A percentile compares a stretch with the other conserved stretches of the same genome.
Conservation (phyloP, 495 filamentous ascomycete genomes). For the Xylaria grammica region DNA sequence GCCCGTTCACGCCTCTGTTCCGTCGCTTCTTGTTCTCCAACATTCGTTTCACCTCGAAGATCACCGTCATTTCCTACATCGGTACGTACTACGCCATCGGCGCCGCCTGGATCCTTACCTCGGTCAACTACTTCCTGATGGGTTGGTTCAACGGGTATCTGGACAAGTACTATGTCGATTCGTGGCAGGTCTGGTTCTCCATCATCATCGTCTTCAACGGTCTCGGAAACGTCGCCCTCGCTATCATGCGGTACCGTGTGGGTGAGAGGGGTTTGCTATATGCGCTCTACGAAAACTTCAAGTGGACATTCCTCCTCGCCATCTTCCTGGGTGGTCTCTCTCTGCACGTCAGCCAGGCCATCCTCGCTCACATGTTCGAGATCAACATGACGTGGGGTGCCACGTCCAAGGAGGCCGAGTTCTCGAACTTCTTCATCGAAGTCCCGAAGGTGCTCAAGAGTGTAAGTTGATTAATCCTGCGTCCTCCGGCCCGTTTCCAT, state of each 20-base stretch:
- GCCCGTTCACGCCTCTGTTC: conserved; percentile 79
- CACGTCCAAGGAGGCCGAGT: conserved; percentile 73
- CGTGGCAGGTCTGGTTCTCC: conserved; percentile 78
- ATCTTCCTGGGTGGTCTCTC: conserved; percentile 75
- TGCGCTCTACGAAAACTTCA: conserved; percentile 70
- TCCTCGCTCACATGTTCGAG: conserved; percentile 73
- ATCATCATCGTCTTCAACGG: conserved; percentile 76
- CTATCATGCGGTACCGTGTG: conserved; percentile 70
- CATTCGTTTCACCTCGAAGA: conserved; percentile 78
- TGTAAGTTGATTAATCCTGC: conserved; percentile 29
- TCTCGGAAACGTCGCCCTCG: conserved; percentile 67
- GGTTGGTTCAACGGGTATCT: conserved; percentile 76
- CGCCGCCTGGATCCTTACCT: conserved; percentile 78
- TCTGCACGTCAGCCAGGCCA: conserved; percentile 69
- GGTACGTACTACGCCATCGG: conserved; percentile 88
- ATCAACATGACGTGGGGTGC: conserved; percentile 76
- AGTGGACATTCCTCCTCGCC: conserved; percentile 71
- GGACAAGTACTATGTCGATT: conserved; percentile 77
- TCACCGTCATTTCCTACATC: conserved; percentile 83
- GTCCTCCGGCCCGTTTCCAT: too few relatives aligned
- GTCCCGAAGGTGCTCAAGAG: conserved; percentile 75
- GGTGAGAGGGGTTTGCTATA: conserved; percentile 61
- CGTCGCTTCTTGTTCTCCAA: conserved; percentile 69
- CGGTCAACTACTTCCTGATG: conserved; percentile 77
- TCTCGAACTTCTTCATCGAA: conserved; percentile 81